Percentiles rank a stretch among this genome's conserved stretches.
These are phyloP conservation scores for Petasospora fabianii DNA, from an alignment of 1,139 yeast genomes.

Conservation along the genomic window DNA sequence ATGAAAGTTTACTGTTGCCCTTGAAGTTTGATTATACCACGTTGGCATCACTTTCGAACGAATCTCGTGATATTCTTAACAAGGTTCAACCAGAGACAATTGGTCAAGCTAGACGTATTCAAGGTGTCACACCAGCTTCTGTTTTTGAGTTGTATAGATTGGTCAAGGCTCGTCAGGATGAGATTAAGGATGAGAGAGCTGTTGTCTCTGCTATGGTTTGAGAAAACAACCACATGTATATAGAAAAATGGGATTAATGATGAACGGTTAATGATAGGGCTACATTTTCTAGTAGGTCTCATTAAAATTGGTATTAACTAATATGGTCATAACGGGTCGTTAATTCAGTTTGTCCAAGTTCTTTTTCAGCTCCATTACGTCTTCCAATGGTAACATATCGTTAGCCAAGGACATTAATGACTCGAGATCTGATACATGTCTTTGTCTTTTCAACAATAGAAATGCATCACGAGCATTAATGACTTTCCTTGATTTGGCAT, in stretches of 20 bases:
- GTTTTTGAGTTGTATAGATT: conserved; percentile 56
- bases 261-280: too few relatives aligned
- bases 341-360: conserved; percentile 5
- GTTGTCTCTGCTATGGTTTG: conserved; percentile 2
- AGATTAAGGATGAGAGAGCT: conserved; percentile 19
- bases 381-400: conserved; percentile 21
- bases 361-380: conserved; percentile 19
- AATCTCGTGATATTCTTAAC: conserved; percentile 68
- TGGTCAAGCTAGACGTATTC: conserved; percentile 92
- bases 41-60: conserved; percentile 59
- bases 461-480: conserved; percentile 14
- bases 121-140: conserved; percentile 91
- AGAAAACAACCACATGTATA: too few relatives aligned
- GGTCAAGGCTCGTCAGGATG: conserved; percentile 24
- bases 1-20: conserved; percentile 73
- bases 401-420: conserved; percentile 18
- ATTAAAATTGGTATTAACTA: not conserved
- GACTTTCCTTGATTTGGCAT: conserved; percentile 14
- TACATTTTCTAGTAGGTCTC: not conserved
- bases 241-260: too few relatives aligned
- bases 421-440: conserved; percentile 10
- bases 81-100: conserved; percentile 80
- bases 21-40: conserved; percentile 54
- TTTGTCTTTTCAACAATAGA: conserved; percentile 22
- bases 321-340: not conserved